Evolutionary conservation across 352 stramenopile species (phyloP), one percentile per base, ranked within the genome.

Genomic region (Phytophthora kernoviae): DNA sequence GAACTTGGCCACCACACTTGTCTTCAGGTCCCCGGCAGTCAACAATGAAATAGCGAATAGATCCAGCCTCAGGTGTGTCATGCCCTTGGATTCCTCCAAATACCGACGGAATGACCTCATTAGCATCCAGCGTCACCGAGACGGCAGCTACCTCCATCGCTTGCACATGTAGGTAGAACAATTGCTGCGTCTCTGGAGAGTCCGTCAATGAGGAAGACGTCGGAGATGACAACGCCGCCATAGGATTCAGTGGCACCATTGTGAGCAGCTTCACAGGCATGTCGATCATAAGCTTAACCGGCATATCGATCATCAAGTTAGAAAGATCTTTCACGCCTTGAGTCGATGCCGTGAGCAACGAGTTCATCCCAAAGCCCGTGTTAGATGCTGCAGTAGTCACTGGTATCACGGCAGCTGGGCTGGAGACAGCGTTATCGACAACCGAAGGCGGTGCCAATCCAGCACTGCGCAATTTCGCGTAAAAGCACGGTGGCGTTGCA

Each of bases 1-100:
- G 86, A 40, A 95, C 76, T 42, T 86, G 73, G 0, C 84, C 86
- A 11, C 72, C 58, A 1, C 43, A 30, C 12, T 71, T 73, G 20
- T 90, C 75, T 7, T 81, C 65, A 1, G 39, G 44, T 0, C 77
- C 65, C 12, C 86, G 82, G 52, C 86, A 95, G 61, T 95, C 86
- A 2, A 95, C 51, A 26, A 93, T 79, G 42, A 94, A 93, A 39
- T 86, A 95, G 0, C 81, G 82, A 52, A 92, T 82, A 11, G 37
- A 63, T 22, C 40, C 49, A 10, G 44, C 14, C 11, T 12, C 44
- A 52, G 44, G 22, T 24, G 60, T 75, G 5, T 72, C 66, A 33
- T 73, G 62, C 8, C 71, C 68, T 52, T 91, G 75, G 58, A 93
- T 91, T 36, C 78, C 84, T 39, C 70, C 76, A 45, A 94, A 94